Evolutionary conservation across 192 early-diverging fungal genomes (phyloP).

Genomic region (Lunasporangiospora selenospora): DNA sequence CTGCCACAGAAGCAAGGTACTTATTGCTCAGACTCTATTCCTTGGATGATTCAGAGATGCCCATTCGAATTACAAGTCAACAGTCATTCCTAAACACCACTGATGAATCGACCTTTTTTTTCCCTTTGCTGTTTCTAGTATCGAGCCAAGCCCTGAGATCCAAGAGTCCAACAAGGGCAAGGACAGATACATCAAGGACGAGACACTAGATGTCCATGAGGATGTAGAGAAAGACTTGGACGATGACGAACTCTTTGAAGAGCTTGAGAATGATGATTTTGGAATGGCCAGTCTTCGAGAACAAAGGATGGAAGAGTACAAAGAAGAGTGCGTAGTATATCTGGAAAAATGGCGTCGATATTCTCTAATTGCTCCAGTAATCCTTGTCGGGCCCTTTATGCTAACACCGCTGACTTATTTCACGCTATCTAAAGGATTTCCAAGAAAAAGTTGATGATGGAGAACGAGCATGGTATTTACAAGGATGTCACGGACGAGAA

Average conservation of each 20-base stretch:
- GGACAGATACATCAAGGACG: slow-evolving; percentile 25
- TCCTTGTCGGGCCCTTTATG: slow-evolving; percentile 1
- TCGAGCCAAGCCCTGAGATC: no score
- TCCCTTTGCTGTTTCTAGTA: no score
- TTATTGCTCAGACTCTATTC: no score
- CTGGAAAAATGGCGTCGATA: not conserved
- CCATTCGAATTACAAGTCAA: no score
- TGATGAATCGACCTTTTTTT: no score
- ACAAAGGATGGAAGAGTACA: slow-evolving; percentile 82
- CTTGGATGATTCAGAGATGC: no score
- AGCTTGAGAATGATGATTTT: slow-evolving; percentile 87
- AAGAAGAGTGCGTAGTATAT: slow-evolving; percentile 72
- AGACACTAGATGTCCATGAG: slow-evolving; percentile 24
- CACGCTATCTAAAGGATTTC: slow-evolving; percentile 68
- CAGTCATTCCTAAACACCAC: no score
- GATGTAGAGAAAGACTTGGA: slow-evolving; percentile 64
- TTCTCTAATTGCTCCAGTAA: not conserved
- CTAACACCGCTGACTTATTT: not conserved
- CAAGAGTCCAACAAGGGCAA: not conserved
- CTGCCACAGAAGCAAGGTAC: no score
- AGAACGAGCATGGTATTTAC: slow-evolving; percentile 79
- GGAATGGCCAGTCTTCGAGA: slow-evolving; percentile 79
- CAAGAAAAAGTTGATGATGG: slow-evolving; percentile 64
- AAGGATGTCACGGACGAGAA: slow-evolving; percentile 80
- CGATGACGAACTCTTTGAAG: slow-evolving; percentile 81